Conservation (phyloP, 2,329 filamentous ascomycete genomes). For the Talaromyces sp. region DNA sequence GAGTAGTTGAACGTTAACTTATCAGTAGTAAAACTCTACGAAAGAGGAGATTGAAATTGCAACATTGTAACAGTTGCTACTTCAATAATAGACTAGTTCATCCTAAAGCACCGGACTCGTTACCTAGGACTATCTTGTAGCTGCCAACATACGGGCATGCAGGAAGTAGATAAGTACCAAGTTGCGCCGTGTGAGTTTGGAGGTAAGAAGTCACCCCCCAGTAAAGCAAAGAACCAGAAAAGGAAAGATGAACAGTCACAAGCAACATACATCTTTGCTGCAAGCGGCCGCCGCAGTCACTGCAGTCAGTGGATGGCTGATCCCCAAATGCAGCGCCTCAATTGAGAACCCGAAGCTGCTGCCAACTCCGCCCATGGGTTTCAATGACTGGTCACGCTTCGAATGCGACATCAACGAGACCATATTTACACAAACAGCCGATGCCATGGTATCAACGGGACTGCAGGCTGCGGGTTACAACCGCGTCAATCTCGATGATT, state of each 20-base stretch:
- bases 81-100: neutral
- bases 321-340: constrained; percentile 17
- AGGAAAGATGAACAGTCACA: neutral
- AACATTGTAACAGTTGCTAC: constrained; percentile 7
- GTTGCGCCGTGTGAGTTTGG: neutral
- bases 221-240: neutral
- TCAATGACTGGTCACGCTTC: constrained; percentile 50
- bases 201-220: neutral
- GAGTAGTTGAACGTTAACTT: neutral
- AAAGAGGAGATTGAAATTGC: neutral
- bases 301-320: constrained; percentile 8
- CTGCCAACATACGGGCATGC: neutral
- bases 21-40: neutral
- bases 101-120: neutral
- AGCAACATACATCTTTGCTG: neutral
- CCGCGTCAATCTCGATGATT: constrained; percentile 45
- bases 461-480: constrained; percentile 37
- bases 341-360: constrained; percentile 23
- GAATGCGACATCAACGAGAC: constrained; percentile 47
- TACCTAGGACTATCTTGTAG: neutral
- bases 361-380: constrained; percentile 47
- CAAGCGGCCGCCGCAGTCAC: neutral
- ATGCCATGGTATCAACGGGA: constrained; percentile 41
- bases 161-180: neutral
- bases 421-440: constrained; percentile 45